Evolutionary conservation across 106 monocot species (phyloP).

Genomic region (Posidonia australis): DNA sequence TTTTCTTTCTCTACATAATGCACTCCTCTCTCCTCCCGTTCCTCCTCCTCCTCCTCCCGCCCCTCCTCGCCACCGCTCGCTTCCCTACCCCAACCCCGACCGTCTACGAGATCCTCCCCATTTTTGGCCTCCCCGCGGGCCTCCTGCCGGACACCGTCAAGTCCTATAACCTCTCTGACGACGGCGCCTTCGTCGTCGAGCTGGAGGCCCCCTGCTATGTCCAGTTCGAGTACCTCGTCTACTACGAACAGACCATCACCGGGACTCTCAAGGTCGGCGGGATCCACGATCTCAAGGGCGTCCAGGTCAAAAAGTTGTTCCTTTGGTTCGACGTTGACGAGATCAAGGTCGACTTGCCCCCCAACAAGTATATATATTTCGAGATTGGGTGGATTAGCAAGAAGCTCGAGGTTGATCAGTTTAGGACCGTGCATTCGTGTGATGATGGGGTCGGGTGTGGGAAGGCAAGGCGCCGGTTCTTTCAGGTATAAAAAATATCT

Average conservation of each 20-base stretch:
- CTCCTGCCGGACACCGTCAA: conserved; percentile 57
- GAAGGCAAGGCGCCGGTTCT: too few relatives aligned
- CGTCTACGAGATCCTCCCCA: conserved; percentile 59
- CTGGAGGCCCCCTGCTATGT: conserved; percentile 42
- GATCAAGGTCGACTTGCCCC: conserved; percentile 20
- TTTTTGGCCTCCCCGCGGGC: conserved; percentile 57
- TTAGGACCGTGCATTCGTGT: conserved; percentile 10
- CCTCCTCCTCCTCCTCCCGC: conserved; percentile 4
- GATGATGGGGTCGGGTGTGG: neutral
- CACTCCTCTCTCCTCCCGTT: neutral
- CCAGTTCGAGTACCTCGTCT: conserved; percentile 51
- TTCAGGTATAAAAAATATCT: neutral
- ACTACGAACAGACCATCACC: conserved; percentile 41
- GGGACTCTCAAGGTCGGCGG: conserved; percentile 30
- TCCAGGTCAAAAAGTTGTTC: conserved; percentile 13
- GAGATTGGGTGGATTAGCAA: conserved; percentile 19
- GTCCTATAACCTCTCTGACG: conserved; percentile 27
- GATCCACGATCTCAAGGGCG: conserved; percentile 13
- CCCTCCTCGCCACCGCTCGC: neutral
- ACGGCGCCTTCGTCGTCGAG: conserved; percentile 23
- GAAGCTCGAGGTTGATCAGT: conserved; percentile 12
- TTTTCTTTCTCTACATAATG: too few relatives aligned
- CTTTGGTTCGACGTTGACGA: conserved; percentile 10
- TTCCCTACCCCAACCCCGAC: neutral
- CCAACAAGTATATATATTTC: conserved; percentile 10